Percentiles rank a stretch among this genome's conserved stretches.
Evolutionary conservation across 2,329 filamentous ascomycete species (phyloP).

Genomic region (Amesomyces nigricolor): DNA sequence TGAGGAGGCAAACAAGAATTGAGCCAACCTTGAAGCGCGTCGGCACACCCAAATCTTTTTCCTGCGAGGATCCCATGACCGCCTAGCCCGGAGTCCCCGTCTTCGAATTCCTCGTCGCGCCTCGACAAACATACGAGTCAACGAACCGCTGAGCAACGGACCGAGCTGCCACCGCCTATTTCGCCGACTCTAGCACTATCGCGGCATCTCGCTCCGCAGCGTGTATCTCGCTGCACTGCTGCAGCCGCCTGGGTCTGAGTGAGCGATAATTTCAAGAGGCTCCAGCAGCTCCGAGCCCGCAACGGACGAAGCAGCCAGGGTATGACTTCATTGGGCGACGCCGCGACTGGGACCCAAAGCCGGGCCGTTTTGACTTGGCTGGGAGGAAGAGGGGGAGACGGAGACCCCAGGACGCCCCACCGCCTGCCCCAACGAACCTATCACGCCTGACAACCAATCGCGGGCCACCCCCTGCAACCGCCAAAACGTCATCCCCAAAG

Average conservation of each 20-base stretch:
- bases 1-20: neutral
- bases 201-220: constrained; percentile 11
- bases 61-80: neutral
- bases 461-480: constrained; percentile 13
- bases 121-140: neutral
- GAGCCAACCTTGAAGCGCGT: neutral
- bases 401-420: constrained; percentile 13
- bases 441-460: constrained; percentile 7
- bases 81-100: neutral
- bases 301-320: constrained; percentile 10
- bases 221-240: neutral
- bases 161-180: constrained; percentile 18
- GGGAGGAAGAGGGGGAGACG: neutral
- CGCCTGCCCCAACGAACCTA: constrained; percentile 10
- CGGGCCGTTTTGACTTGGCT: constrained; percentile 24
- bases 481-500: constrained; percentile 26
- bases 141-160: constrained; percentile 2
- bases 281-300: constrained; percentile 4
- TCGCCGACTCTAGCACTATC: constrained; percentile 8
- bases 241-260: constrained; percentile 1
- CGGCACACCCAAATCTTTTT: neutral
- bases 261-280: constrained; percentile 13
- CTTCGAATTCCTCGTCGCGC: too few relatives aligned
- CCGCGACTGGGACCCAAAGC: constrained; percentile 15
- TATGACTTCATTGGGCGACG: constrained; percentile 18